These are phyloP conservation scores for Salix purpurea DNA, from an alignment of 345 rosid species.

Conservation along the genomic window DNA sequence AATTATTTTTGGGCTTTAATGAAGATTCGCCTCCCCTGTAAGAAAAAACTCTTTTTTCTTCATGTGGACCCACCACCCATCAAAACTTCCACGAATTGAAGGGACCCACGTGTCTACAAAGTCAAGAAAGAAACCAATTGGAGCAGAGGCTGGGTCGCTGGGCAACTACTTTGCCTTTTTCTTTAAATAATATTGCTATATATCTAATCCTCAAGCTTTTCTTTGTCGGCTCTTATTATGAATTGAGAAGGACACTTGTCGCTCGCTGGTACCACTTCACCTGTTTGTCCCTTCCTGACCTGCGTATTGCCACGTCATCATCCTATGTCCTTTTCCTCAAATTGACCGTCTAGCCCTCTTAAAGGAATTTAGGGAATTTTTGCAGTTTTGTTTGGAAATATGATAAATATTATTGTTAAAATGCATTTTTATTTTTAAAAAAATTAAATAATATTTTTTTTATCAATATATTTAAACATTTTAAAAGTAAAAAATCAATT, in stretches of 20 bases:
- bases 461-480: no score
- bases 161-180: slow-evolving; percentile 32
- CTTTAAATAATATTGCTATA: slow-evolving; percentile 22
- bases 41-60: not conserved
- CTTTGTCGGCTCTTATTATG: slow-evolving; percentile 26
- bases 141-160: slow-evolving; percentile 31
- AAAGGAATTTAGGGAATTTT: no score
- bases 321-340: not conserved
- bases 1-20: not conserved
- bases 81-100: slow-evolving; percentile 26
- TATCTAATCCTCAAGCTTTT: slow-evolving; percentile 36
- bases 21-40: slow-evolving; percentile 38
- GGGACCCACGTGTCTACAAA: slow-evolving; percentile 41
- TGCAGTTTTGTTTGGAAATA: no score
- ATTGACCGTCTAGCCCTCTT: slow-evolving; percentile 17
- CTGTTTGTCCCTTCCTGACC: not conserved
- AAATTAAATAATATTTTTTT: no score
- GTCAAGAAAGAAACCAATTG: slow-evolving; percentile 52
- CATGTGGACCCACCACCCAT: slow-evolving; percentile 31
- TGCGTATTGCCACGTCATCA: slow-evolving; percentile 19
- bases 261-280: slow-evolving; percentile 6
- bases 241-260: slow-evolving; percentile 31
- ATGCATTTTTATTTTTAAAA: no score
- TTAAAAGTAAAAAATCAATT: no score
- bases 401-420: no score